Conservation (phyloP, 2,329 filamentous ascomycete species). For the Verticillium longisporum region DNA sequence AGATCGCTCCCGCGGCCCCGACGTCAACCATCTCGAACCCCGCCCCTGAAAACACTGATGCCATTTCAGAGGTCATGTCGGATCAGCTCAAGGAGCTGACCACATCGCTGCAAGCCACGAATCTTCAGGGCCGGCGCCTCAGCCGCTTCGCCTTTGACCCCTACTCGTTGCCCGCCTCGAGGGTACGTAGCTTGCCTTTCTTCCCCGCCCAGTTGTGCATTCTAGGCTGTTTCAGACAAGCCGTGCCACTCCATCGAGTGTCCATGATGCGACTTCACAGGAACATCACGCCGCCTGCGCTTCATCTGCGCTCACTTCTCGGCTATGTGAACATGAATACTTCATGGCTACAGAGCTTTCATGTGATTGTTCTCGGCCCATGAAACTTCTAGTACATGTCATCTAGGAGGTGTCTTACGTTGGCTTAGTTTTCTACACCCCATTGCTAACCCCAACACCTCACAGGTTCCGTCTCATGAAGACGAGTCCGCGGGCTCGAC, state of each 20-base stretch:
- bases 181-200: conserved; percentile 47
- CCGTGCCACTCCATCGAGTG: neutral
- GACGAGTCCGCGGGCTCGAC: conserved; percentile 54
- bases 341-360: too few species aligned
- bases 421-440: neutral
- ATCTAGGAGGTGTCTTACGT: too few species aligned
- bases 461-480: conserved; percentile 40
- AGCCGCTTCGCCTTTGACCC: conserved; percentile 87
- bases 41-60: conserved; percentile 16
- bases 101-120: conserved; percentile 63
- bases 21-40: conserved; percentile 14
- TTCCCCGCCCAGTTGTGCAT: neutral
- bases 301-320: neutral
- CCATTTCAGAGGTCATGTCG: conserved; percentile 36
- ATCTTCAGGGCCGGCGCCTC: conserved; percentile 76
- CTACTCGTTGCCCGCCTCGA: conserved; percentile 77
- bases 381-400: too few species aligned
- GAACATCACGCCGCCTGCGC: neutral
- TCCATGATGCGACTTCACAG: neutral
- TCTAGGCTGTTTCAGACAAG: neutral
- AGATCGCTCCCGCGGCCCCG: conserved; percentile 43
- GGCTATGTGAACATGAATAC: neutral
- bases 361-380: too few species aligned
- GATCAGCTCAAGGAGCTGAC: conserved; percentile 68
- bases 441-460: conserved; percentile 15